phyloP scores from a whole-genome alignment of 495 filamentous ascomycete species.

The Aspergillus incahuasiensis region DNA sequence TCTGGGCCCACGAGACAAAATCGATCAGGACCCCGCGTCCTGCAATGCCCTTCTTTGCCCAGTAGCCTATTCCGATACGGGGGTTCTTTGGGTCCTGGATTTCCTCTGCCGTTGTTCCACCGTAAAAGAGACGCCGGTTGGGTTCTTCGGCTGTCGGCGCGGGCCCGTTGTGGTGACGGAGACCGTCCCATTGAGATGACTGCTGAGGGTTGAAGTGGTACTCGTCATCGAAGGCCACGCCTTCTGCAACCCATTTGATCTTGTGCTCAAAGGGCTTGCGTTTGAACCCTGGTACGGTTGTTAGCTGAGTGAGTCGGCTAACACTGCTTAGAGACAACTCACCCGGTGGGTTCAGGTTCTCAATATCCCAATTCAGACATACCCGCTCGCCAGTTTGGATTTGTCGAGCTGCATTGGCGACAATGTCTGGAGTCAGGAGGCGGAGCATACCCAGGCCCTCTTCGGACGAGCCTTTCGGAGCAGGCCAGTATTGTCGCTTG shows the following conservation, averaged over 20 bases:
- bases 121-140: slow-evolving; percentile 46
- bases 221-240: slow-evolving; percentile 60
- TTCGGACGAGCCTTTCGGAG: slow-evolving; percentile 35
- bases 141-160: slow-evolving; percentile 31
- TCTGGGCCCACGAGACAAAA: slow-evolving; percentile 46
- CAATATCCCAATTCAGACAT: slow-evolving; percentile 49
- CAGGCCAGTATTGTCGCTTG: slow-evolving; percentile 47
- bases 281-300: slow-evolving; percentile 38
- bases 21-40: slow-evolving; percentile 54
- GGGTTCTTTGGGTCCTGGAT: slow-evolving; percentile 49
- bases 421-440: slow-evolving; percentile 45
- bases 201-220: slow-evolving; percentile 73
- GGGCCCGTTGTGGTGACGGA: slow-evolving; percentile 54
- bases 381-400: slow-evolving; percentile 47
- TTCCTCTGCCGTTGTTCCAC: slow-evolving; percentile 47
- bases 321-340: background rate
- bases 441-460: slow-evolving; percentile 53
- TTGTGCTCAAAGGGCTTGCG: slow-evolving; percentile 53
- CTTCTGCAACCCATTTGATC: slow-evolving; percentile 48
- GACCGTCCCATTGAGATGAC: slow-evolving; percentile 74
- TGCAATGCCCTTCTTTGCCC: slow-evolving; percentile 49
- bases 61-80: slow-evolving; percentile 47
- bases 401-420: slow-evolving; percentile 42
- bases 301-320: background rate
- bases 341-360: slow-evolving; percentile 45